A percentile compares a stretch with the other conserved stretches of the same genome.
Evolutionary conservation across 306 rosid species (phyloP).

Genomic region (Quercus suber): DNA sequence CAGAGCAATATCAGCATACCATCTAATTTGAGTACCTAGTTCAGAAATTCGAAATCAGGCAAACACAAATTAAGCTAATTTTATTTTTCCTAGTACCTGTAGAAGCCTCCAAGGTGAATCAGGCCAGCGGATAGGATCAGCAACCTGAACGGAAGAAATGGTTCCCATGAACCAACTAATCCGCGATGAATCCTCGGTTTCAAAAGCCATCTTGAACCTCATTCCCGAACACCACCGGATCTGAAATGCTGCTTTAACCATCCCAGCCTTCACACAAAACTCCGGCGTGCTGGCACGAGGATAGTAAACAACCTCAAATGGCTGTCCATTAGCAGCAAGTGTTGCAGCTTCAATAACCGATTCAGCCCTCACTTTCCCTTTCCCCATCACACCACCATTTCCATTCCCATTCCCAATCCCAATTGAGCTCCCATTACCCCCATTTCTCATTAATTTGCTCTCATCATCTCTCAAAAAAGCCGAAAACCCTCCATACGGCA

Average conservation of each 20-base stretch:
- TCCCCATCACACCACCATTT: constrained; percentile 41
- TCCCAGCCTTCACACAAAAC: constrained; percentile 76
- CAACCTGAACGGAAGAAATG: constrained; percentile 66
- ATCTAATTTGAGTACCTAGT: background rate
- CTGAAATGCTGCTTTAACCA: constrained; percentile 66
- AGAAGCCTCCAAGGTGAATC: constrained; percentile 96
- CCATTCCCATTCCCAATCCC: constrained; percentile 36
- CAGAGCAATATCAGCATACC: background rate
- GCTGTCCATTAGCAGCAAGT: constrained; percentile 65
- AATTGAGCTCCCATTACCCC: constrained; percentile 24
- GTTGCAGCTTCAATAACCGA: constrained; percentile 70
- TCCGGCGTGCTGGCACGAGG: constrained; percentile 89
- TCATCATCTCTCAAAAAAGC: constrained; percentile 58
- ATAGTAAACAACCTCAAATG: constrained; percentile 84
- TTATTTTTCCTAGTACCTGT: constrained; percentile 49
- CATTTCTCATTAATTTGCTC: constrained; percentile 42
- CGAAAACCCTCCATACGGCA: constrained; percentile 60
- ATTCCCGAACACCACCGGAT: constrained; percentile 74
- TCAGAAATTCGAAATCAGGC: background rate
- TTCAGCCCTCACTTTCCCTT: constrained; percentile 69
- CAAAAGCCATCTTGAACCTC: constrained; percentile 97
- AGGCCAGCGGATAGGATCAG: constrained; percentile 84
- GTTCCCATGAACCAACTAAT: constrained; percentile 96
- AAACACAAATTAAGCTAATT: background rate
- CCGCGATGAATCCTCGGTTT: constrained; percentile 84